Conservation (phyloP, 441 rosid genomes). For the Arabidopsis lyrata region DNA sequence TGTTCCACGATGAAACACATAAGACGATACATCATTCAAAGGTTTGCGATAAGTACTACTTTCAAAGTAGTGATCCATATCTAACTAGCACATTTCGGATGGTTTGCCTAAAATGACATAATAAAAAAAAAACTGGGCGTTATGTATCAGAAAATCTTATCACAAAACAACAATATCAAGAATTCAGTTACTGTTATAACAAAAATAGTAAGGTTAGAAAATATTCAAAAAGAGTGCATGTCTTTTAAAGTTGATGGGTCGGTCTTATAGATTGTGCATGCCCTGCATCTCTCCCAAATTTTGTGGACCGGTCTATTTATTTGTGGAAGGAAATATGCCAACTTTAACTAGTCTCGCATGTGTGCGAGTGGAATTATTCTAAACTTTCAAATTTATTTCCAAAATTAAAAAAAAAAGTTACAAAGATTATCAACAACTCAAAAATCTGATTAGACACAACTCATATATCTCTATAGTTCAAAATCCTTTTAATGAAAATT, state of each 20-base stretch:
- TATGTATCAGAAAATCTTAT: background rate
- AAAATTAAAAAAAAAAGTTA: background rate
- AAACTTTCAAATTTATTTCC: background rate
- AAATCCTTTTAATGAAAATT: background rate
- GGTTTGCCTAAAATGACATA: conserved; percentile 22
- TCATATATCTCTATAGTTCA: background rate
- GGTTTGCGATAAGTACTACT: background rate
- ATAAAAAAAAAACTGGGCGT: background rate
- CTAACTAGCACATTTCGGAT: conserved; percentile 2
- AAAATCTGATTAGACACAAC: background rate
- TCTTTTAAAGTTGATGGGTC: background rate
- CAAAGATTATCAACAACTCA: no score
- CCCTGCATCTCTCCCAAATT: conserved; percentile 17
- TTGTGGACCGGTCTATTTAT: conserved; percentile 31
- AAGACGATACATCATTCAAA: background rate
- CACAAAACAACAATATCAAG: conserved; percentile 7
- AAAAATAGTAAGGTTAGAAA: conserved; percentile 12
- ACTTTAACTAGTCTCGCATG: conserved; percentile 20
- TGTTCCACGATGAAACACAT: background rate
- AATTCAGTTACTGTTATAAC: background rate
- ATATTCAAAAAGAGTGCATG: conserved; percentile 4
- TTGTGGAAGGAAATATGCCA: conserved; percentile 32
- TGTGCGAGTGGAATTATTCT: background rate
- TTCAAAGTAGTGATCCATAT: conserved; percentile 13
- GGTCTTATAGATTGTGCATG: conserved; percentile 26